phyloP scores from a whole-genome alignment of 2,329 filamentous ascomycete genomes.

The Monilinia polystroma region DNA sequence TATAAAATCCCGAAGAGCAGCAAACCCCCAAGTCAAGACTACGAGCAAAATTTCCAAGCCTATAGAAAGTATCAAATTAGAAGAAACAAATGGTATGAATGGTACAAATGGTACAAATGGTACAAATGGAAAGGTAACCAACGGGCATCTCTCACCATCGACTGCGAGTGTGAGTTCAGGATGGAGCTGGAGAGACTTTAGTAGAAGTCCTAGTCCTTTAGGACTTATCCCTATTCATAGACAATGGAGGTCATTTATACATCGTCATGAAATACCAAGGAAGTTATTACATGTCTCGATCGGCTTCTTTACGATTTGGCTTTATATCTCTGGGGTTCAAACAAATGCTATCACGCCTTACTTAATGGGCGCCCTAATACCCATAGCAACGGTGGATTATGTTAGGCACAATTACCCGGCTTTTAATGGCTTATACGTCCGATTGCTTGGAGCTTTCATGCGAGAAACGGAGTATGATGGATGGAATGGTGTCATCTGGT shows the following conservation, averaged over 20 bases:
- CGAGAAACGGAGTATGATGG: slow-evolving; percentile 91
- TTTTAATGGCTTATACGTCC: slow-evolving; percentile 86
- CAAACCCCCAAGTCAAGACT: slow-evolving; percentile 48
- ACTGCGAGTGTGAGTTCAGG: slow-evolving; percentile 57
- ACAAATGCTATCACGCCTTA: slow-evolving; percentile 77
- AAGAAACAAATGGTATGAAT: slow-evolving; percentile 24
- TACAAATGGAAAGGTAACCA: slow-evolving; percentile 41
- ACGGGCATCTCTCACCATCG: slow-evolving; percentile 69
- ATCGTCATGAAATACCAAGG: slow-evolving; percentile 94
- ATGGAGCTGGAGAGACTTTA: slow-evolving; percentile 83
- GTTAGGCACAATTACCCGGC: slow-evolving; percentile 77
- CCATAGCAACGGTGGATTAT: slow-evolving; percentile 78
- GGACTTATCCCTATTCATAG: slow-evolving; percentile 94
- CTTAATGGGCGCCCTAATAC: slow-evolving; percentile 76
- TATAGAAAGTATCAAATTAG: slow-evolving; percentile 41
- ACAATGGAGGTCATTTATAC: slow-evolving; percentile 86
- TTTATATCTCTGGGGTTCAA: slow-evolving; percentile 80
- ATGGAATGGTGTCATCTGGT: slow-evolving; percentile 97
- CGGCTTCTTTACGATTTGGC: slow-evolving; percentile 84
- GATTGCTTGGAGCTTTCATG: slow-evolving; percentile 84
- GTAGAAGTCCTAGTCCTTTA: slow-evolving; percentile 85
- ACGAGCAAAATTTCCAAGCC: slow-evolving; percentile 44
- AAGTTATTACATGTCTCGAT: slow-evolving; percentile 95
- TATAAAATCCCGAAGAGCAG: slow-evolving; percentile 48
- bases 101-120: slow-evolving; percentile 21